A percentile compares a stretch with the other conserved stretches of the same genome.
Evolutionary conservation across 257 asterid genomes (phyloP).

Genomic region (Solanum appendiculatum): DNA sequence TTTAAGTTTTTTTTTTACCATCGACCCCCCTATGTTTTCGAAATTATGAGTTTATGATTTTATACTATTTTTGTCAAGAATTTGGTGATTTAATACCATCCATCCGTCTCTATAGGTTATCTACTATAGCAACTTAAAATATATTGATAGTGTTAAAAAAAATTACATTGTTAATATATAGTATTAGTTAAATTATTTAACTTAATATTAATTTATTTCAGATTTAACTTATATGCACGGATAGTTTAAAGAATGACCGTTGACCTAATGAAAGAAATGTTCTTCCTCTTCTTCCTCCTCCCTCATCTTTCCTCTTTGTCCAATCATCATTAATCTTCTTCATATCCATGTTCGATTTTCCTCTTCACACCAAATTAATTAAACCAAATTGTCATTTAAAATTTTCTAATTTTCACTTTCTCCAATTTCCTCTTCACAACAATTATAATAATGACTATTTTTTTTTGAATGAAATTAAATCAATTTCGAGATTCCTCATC

Average conservation of each 20-base stretch:
- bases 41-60: not conserved
- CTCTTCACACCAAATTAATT: not conserved
- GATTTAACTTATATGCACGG: not conserved
- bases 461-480: not conserved
- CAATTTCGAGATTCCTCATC: constrained; percentile 11
- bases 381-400: not conserved
- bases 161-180: not conserved
- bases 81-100: not conserved
- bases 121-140: not conserved
- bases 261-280: not conserved
- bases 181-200: not conserved
- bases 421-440: not conserved
- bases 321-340: not conserved
- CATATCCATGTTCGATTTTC: not conserved
- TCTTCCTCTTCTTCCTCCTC: not conserved
- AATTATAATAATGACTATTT: not conserved
- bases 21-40: not conserved
- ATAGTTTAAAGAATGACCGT: not conserved
- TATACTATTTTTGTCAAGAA: not conserved
- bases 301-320: not conserved
- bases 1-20: not conserved
- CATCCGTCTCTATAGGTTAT: not conserved
- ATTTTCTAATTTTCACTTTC: not conserved
- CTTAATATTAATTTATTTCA: not conserved
- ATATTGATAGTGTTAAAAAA: not conserved